Conservation (phyloP, 2,329 filamentous ascomycete genomes). For the Microthyrium microscopicum region DNA sequence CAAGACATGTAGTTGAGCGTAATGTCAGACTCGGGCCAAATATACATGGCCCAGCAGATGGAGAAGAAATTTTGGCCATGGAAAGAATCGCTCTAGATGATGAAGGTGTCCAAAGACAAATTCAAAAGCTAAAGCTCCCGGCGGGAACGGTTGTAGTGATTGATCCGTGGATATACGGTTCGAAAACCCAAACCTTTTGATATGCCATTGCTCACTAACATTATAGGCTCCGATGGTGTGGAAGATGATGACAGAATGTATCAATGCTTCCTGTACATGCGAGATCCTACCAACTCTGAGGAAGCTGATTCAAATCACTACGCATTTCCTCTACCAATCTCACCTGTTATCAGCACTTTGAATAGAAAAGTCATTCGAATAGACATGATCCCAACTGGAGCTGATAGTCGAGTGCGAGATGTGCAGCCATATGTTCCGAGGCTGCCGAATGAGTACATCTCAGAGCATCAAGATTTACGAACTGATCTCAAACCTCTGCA, state of each 20-base stretch:
- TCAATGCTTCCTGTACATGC: slow-evolving; percentile 51
- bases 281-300: slow-evolving; percentile 40
- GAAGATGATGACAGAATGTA: slow-evolving; percentile 33
- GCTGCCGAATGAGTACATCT: slow-evolving; percentile 48
- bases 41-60: slow-evolving; percentile 39
- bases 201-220: not conserved
- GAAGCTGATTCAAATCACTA: slow-evolving; percentile 54
- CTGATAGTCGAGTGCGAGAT: slow-evolving; percentile 39
- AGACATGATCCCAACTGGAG: slow-evolving; percentile 51
- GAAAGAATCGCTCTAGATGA: slow-evolving; percentile 40
- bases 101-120: slow-evolving; percentile 38
- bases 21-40: slow-evolving; percentile 43
- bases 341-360: slow-evolving; percentile 46
- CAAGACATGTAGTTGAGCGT: slow-evolving; percentile 32
- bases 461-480: slow-evolving; percentile 42
- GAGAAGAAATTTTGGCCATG: slow-evolving; percentile 41
- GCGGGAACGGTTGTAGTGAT: slow-evolving; percentile 38
- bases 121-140: slow-evolving; percentile 42
- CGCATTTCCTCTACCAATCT: slow-evolving; percentile 49
- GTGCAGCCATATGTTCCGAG: slow-evolving; percentile 40
- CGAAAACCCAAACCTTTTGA: slow-evolving; percentile 1
- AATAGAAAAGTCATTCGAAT: slow-evolving; percentile 51
- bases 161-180: slow-evolving; percentile 56
- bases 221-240: slow-evolving; percentile 27
- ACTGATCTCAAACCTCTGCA: slow-evolving; percentile 48